Evolutionary conservation across 2,329 filamentous ascomycete species (phyloP).

Genomic region (Fusarium sp.): DNA sequence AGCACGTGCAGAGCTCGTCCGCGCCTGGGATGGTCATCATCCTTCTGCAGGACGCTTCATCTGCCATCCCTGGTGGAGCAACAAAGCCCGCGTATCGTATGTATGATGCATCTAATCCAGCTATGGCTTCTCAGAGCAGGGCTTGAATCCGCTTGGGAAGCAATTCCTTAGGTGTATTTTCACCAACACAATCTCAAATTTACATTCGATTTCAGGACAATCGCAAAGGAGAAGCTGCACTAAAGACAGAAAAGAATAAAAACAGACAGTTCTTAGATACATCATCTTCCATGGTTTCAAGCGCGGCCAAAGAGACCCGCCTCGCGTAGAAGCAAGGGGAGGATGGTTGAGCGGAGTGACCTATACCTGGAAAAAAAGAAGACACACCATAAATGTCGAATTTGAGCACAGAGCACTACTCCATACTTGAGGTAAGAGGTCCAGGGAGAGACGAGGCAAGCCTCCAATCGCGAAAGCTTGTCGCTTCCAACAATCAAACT

Average conservation of each 20-base stretch:
- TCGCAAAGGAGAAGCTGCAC: neutral
- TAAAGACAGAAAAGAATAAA: neutral
- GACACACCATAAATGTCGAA: conserved; percentile 4
- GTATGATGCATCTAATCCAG: conserved; percentile 37
- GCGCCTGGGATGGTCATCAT: conserved; percentile 28
- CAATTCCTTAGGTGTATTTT: neutral
- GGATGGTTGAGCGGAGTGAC: conserved; percentile 33
- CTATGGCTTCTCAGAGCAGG: conserved; percentile 11
- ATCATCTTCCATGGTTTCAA: conserved; percentile 7
- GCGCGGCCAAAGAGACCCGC: conserved; percentile 31
- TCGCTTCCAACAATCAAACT: conserved; percentile 20
- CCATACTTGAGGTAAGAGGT: conserved; percentile 4
- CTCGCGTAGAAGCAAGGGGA: conserved; percentile 44
- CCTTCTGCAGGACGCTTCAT: conserved; percentile 34
- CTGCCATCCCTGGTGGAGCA: conserved; percentile 23
- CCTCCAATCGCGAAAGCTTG: conserved; percentile 23
- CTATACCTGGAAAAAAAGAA: conserved; percentile 36
- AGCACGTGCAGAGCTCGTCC: conserved; percentile 35
- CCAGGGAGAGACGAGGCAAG: neutral
- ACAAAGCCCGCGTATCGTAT: conserved; percentile 21
- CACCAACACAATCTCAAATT: neutral
- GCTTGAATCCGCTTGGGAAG: conserved; percentile 6
- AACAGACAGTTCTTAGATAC: neutral
- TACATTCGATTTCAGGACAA: neutral
- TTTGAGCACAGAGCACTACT: conserved; percentile 7